Conservation (phyloP, 2,329 filamentous ascomycete species). For the Penicillium verrucosum region DNA sequence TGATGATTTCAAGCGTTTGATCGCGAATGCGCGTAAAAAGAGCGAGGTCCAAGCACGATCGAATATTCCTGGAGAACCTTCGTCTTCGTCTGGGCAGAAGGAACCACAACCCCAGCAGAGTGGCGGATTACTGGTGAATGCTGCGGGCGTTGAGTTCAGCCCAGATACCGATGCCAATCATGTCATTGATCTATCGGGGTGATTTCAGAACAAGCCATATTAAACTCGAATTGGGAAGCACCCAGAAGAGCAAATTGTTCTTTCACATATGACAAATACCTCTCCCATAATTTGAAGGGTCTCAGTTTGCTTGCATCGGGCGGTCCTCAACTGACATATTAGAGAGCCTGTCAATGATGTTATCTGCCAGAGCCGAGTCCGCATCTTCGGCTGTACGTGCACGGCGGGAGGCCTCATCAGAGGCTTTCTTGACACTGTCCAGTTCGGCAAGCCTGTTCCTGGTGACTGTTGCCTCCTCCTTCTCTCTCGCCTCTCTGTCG, state of each 20-base stretch:
- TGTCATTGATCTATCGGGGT: slow-evolving; percentile 8
- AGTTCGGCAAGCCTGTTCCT: slow-evolving; percentile 50
- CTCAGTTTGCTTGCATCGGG: slow-evolving; percentile 24
- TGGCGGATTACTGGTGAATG: slow-evolving; percentile 3
- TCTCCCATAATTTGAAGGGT: neutral
- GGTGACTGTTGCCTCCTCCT: slow-evolving; percentile 51
- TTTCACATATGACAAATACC: neutral
- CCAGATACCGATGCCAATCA: neutral
- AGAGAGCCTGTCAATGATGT: slow-evolving; percentile 40
- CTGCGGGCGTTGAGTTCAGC: neutral
- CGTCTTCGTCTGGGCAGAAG: slow-evolving; percentile 1
- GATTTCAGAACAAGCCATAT: slow-evolving; percentile 3
- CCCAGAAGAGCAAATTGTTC: neutral
- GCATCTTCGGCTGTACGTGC: slow-evolving; percentile 25
- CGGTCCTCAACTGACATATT: slow-evolving; percentile 42
- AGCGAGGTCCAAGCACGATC: slow-evolving; percentile 29
- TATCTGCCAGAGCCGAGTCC: slow-evolving; percentile 38
- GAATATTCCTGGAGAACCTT: slow-evolving; percentile 25
- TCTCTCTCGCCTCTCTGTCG: slow-evolving; percentile 48
- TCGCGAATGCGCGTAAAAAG: slow-evolving; percentile 68
- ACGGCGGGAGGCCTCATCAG: slow-evolving; percentile 39
- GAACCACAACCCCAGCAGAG: neutral
- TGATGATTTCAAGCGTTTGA: slow-evolving; percentile 72
- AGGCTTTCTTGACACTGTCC: slow-evolving; percentile 42
- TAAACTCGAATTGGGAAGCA: neutral